Percentiles rank a stretch among this genome's conserved stretches.
Conservation (phyloP, 2,329 filamentous ascomycete genomes). For the Emmonsiellopsis sp. region DNA sequence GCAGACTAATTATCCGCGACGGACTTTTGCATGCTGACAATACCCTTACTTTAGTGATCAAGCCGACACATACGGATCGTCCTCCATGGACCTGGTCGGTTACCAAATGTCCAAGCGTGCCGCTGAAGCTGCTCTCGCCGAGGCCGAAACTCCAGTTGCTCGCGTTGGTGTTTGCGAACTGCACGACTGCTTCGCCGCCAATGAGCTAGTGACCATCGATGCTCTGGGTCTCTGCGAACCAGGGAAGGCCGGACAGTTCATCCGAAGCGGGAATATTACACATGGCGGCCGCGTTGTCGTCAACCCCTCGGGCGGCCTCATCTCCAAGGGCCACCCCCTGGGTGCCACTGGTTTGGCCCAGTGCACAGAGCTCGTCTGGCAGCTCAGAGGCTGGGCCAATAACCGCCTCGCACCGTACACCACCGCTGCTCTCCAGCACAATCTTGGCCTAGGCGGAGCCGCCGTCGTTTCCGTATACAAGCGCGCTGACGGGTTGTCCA, state of each 20-base stretch:
- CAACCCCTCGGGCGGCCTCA: constrained; percentile 21
- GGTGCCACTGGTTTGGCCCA: constrained; percentile 23
- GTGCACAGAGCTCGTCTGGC: constrained; percentile 22
- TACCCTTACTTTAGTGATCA: constrained; percentile 5
- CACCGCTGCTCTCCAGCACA: constrained; percentile 18
- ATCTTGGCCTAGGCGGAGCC: constrained; percentile 20
- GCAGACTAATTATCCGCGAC: too few species aligned
- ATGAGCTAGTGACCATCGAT: constrained; percentile 18
- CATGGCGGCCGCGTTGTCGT: constrained; percentile 16
- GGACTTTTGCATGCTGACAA: too few species aligned
- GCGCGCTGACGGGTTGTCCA: constrained; percentile 5
- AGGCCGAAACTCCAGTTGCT: constrained; percentile 12
- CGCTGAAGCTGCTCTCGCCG: constrained; percentile 12
- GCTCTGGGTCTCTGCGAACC: constrained; percentile 14
- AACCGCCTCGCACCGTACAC: constrained; percentile 14
- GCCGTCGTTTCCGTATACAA: constrained; percentile 17
- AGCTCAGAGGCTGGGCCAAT: constrained; percentile 22
- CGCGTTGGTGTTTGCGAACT: constrained; percentile 18
- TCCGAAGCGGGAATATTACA: constrained; percentile 16
- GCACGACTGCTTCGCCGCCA: constrained; percentile 23
- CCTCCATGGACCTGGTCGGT: constrained; percentile 20
- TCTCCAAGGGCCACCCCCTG: constrained; percentile 23
- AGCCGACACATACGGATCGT: constrained; percentile 8
- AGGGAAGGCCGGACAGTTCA: constrained; percentile 16
- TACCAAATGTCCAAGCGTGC: constrained; percentile 20